Evolutionary conservation across 1,284 basidiomycete genomes (phyloP).

Genomic region (Fomes fomentarius): DNA sequence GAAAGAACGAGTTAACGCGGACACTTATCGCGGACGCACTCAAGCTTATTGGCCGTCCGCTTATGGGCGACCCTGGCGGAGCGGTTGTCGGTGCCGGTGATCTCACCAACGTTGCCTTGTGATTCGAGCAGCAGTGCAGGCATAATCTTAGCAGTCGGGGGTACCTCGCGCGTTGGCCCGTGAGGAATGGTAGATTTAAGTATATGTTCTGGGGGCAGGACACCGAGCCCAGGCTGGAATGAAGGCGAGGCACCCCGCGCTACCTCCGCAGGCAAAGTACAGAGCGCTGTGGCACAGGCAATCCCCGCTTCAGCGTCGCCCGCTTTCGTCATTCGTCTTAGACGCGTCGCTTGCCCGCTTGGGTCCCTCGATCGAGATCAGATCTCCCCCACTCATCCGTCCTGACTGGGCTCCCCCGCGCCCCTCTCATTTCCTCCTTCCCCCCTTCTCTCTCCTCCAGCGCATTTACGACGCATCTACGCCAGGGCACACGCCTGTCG

Average conservation of each 20-base stretch:
- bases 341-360: background rate
- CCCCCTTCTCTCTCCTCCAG: background rate
- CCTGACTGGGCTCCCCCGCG: background rate
- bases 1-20: constrained; percentile 15
- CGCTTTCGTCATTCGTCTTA: background rate
- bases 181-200: background rate
- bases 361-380: constrained; percentile 22
- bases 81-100: constrained; percentile 9
- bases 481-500: background rate
- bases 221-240: background rate
- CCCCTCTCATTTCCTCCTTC: background rate
- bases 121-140: constrained; percentile 23
- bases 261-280: constrained; percentile 27
- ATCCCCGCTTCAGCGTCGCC: background rate
- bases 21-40: constrained; percentile 26
- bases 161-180: background rate
- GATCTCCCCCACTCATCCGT: constrained; percentile 11
- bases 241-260: too few relatives aligned
- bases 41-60: constrained; percentile 23
- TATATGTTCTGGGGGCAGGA: constrained; percentile 2
- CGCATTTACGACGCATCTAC: background rate
- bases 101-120: constrained; percentile 13
- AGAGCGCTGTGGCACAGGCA: background rate
- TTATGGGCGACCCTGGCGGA: constrained; percentile 20
- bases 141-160: constrained; percentile 6